phyloP scores from a whole-genome alignment of 1,284 basidiomycete genomes.

The Peniophora sp. region DNA sequence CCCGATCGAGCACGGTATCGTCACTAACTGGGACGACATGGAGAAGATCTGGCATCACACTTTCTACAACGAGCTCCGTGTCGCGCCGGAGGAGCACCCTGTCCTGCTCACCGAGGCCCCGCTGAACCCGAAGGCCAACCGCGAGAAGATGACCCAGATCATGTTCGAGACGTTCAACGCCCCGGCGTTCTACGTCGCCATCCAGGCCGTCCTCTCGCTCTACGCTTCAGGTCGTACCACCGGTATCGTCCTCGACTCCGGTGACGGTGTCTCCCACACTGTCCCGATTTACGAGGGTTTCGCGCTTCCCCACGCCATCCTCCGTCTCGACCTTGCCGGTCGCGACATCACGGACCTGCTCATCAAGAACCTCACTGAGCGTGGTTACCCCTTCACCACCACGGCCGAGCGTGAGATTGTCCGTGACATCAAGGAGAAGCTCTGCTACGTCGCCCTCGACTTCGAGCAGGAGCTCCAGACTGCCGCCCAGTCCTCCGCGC shows the following conservation, averaged over 20 bases:
- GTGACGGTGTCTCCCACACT: conserved; percentile 91
- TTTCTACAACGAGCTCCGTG: conserved; percentile 84
- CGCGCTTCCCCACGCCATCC: conserved; percentile 90
- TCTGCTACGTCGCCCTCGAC: conserved; percentile 95
- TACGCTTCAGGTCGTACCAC: conserved; percentile 91
- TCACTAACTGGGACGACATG: conserved; percentile 97
- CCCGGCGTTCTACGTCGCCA: conserved; percentile 89
- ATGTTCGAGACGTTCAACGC: conserved; percentile 98
- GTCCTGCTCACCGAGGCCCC: conserved; percentile 91
- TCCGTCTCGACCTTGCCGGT: conserved; percentile 91
- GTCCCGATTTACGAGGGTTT: conserved; percentile 96
- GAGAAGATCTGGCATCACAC: conserved; percentile 95
- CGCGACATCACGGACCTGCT: conserved; percentile 92
- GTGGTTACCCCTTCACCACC: conserved; percentile 93
- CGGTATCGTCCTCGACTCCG: conserved; percentile 91
- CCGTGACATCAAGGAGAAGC: conserved; percentile 97
- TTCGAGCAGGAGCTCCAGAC: conserved; percentile 96
- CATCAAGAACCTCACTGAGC: conserved; percentile 90
- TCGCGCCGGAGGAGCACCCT: conserved; percentile 87
- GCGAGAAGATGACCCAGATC: conserved; percentile 97
- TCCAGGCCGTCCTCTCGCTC: conserved; percentile 89
- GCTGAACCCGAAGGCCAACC: conserved; percentile 90
- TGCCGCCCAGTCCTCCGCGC: conserved; percentile 83
- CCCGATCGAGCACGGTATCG: conserved; percentile 79
- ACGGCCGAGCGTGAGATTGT: conserved; percentile 95